Percentiles rank a stretch among this genome's conserved stretches.
Conservation (phyloP, 2,329 filamentous ascomycete genomes). For the Clarireedia hainanense region DNA sequence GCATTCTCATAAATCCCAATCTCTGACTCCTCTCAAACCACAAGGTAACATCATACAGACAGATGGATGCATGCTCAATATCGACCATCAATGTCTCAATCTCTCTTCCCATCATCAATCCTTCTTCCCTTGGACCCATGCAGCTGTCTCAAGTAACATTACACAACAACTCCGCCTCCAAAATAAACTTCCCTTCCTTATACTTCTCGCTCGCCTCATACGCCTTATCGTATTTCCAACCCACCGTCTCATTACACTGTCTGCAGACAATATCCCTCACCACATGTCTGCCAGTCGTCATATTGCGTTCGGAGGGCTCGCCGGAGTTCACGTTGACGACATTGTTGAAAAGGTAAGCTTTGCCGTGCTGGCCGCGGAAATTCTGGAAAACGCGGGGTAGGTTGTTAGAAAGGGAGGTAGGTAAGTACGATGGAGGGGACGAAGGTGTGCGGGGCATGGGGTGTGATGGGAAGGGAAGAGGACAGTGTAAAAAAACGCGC, state of each 20-base stretch:
- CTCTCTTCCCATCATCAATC: not conserved
- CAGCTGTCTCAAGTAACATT: constrained; percentile 48
- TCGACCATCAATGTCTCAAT: not conserved
- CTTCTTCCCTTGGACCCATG: not conserved
- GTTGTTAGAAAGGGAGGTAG: not conserved
- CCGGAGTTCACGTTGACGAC: constrained; percentile 86
- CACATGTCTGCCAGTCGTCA: constrained; percentile 93
- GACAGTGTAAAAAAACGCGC: not conserved
- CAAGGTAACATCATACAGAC: too few species aligned
- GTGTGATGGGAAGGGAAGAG: not conserved
- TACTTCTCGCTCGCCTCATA: constrained; percentile 92
- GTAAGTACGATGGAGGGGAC: not conserved
- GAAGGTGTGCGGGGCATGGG: not conserved
- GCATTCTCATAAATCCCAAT: too few species aligned
- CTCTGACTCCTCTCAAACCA: too few species aligned
- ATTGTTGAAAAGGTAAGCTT: constrained; percentile 89
- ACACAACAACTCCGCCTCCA: constrained; percentile 85
- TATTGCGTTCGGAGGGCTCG: constrained; percentile 87
- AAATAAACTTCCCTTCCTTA: constrained; percentile 97
- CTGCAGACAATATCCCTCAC: constrained; percentile 89
- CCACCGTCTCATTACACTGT: constrained; percentile 86
- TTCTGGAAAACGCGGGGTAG: constrained; percentile 49
- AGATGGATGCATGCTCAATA: not conserved
- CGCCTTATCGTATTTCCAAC: constrained; percentile 99
- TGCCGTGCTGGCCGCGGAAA: constrained; percentile 96